A percentile compares a stretch with the other conserved stretches of the same genome.
Conservation (phyloP, 2,329 filamentous ascomycete species). For the Aspergillus bombycis region DNA sequence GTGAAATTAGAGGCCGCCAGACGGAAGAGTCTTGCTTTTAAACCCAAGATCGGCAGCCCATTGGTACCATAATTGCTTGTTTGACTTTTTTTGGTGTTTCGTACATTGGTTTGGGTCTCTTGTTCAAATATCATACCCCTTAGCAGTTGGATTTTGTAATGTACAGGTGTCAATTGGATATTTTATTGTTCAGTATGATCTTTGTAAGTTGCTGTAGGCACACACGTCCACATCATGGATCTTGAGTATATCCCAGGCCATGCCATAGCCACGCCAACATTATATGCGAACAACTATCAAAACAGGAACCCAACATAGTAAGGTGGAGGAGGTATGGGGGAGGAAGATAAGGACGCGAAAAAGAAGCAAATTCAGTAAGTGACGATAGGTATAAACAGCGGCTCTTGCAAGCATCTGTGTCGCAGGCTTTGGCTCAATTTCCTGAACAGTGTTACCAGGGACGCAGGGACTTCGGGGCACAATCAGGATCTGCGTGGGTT, state of each 20-base stretch:
- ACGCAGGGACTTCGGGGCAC: too few species aligned
- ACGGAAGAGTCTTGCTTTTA: conserved; percentile 77
- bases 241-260: background rate
- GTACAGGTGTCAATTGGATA: background rate
- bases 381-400: background rate
- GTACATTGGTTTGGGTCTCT: background rate
- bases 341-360: background rate
- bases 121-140: conserved; percentile 2
- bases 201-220: background rate
- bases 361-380: background rate
- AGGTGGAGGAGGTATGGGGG: background rate
- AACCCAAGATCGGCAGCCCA: conserved; percentile 74
- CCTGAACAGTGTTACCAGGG: background rate
- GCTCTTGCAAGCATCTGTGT: background rate
- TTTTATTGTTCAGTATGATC: background rate
- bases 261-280: background rate
- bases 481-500: background rate
- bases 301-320: too few species aligned
- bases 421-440: background rate
- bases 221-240: background rate
- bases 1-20: conserved; percentile 70
- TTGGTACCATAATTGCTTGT: conserved; percentile 53
- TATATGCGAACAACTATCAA: background rate
- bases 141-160: background rate
- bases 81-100: conserved; percentile 10